Evolutionary conservation across 176 grass and related monocot species (phyloP).

Genomic region (Zoysia japonica): DNA sequence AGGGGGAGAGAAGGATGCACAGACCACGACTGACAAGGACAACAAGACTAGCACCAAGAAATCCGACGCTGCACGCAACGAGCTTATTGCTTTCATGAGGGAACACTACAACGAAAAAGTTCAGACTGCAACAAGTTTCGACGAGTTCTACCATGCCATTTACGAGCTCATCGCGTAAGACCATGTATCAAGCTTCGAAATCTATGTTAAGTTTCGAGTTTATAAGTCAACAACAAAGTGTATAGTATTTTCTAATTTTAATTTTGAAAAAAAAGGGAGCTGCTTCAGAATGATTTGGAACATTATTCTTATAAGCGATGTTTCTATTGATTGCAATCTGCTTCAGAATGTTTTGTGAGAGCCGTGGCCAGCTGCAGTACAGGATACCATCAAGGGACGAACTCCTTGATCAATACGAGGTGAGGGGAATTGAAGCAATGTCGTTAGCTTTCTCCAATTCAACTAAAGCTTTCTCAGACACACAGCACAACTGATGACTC

Average conservation of each 20-base stretch:
- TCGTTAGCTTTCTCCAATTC: not conserved
- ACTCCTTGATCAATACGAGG: not conserved
- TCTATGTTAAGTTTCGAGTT: not conserved
- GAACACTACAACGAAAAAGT: not conserved
- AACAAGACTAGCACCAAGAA: not conserved
- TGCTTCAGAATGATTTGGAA: not conserved
- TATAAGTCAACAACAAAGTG: not conserved
- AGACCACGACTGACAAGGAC: not conserved
- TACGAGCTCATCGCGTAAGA: constrained; percentile 59
- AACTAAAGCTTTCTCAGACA: not conserved
- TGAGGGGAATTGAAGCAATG: constrained; percentile 13
- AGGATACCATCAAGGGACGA: constrained; percentile 28
- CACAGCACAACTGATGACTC: not conserved
- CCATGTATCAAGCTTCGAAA: not conserved
- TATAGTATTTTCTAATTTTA: too few relatives aligned
- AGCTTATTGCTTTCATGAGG: constrained; percentile 8
- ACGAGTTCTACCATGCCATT: constrained; percentile 71
- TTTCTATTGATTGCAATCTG: constrained; percentile 11
- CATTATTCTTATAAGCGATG: not conserved
- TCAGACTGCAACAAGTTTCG: not conserved
- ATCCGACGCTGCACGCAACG: not conserved
- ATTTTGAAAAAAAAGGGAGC: too few relatives aligned
- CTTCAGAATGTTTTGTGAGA: constrained; percentile 46
- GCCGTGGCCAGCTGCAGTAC: constrained; percentile 52
- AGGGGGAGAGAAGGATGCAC: constrained; percentile 11